Conservation (phyloP, 2,329 filamentous ascomycete species). For the Sporothrix pseudoabietina region DNA sequence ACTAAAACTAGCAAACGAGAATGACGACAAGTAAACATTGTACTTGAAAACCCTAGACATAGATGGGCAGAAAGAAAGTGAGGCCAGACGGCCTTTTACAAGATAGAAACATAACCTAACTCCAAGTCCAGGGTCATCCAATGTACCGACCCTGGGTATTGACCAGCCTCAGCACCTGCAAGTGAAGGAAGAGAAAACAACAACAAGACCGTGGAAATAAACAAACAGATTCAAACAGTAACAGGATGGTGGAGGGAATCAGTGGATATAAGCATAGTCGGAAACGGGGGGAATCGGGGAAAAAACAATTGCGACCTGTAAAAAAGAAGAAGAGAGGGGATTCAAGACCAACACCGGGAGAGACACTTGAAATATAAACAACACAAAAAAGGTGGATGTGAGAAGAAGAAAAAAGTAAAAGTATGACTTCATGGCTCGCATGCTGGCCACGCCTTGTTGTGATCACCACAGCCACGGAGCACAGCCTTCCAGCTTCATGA, state of each 20-base stretch:
- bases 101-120: constrained; percentile 18
- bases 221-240: neutral
- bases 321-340: neutral
- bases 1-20: neutral
- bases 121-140: constrained; percentile 15
- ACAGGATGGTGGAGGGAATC: neutral
- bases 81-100: neutral
- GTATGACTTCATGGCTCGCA: neutral
- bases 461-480: constrained; percentile 7
- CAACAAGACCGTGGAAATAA: neutral
- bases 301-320: neutral
- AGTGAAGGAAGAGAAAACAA: neutral
- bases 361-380: neutral
- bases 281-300: constrained; percentile 8
- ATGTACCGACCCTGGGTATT: neutral
- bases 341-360: neutral
- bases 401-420: neutral
- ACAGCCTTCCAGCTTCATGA: too few species aligned
- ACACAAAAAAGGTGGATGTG: neutral
- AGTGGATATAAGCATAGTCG: neutral
- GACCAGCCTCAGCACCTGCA: constrained; percentile 15
- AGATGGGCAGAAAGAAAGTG: neutral
- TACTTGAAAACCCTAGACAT: neutral
- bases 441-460: neutral
- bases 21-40: too few species aligned